Conservation (phyloP, 2,329 filamentous ascomycete species). For the Sporothrix pseudoabietina region DNA sequence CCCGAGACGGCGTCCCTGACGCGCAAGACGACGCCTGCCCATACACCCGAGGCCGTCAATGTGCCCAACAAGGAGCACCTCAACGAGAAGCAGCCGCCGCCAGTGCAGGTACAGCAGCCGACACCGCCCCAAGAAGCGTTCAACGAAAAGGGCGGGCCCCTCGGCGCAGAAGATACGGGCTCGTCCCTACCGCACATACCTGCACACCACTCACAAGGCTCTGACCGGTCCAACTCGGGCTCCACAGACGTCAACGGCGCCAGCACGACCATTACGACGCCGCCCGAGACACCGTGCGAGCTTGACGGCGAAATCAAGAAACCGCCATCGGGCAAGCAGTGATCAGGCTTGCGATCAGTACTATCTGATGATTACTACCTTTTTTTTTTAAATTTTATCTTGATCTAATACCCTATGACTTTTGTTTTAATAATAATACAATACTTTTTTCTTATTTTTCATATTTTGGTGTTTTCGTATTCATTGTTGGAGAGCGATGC, state of each 20-base stretch:
- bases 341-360: not conserved
- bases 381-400: not conserved
- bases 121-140: not conserved
- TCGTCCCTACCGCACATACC: not conserved
- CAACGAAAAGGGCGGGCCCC: not conserved
- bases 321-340: not conserved
- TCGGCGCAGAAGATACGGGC: no score
- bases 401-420: constrained; percentile 17
- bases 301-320: constrained; percentile 1
- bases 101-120: not conserved
- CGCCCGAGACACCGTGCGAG: constrained; percentile 5
- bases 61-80: not conserved
- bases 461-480: not conserved
- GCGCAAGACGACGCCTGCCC: constrained; percentile 41
- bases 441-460: not conserved
- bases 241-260: constrained; percentile 16
- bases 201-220: not conserved
- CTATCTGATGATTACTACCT: not conserved
- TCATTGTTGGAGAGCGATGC: not conserved
- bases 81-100: not conserved
- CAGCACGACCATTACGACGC: constrained; percentile 21
- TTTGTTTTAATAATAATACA: not conserved
- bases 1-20: constrained; percentile 48
- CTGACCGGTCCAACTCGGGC: constrained; percentile 1
- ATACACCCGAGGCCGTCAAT: constrained; percentile 18